Evolutionary conservation across 345 rosid genomes (phyloP), one percentile per base, ranked within the genome.

Genomic region (Syzygium oleosum): DNA sequence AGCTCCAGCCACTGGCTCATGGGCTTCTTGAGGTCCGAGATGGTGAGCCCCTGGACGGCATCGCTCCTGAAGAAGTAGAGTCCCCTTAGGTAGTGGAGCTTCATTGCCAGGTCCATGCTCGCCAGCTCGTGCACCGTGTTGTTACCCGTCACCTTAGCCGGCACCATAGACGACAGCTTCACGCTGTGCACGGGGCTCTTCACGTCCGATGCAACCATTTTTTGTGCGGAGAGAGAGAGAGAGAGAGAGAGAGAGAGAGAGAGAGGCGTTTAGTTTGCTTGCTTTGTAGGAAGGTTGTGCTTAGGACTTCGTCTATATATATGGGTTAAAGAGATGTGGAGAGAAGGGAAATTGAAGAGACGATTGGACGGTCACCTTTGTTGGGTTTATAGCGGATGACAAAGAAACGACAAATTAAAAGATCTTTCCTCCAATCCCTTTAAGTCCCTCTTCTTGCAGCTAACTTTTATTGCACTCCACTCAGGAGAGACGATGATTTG

Each of bases 11-110:
- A 84, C 11, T 85, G 78, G 88, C 90, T 94, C 95, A 93, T 91
- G 8, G 91, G 91, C 13, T 17, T 34, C 92, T 95, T 97, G 51
- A 95, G 51, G 86, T 93, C 92, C 10, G 52, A 15, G 3, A 87
- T 88, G 7, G 93, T 87, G 53, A 96, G 88, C 6, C 88, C 94
- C n/a, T 80, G 84, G 16, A 83, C 89, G 34, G 93, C 91, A 51
- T 92, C 90, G 15, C 84, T 38, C 46, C 78, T 54, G 90, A 97
- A 94, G 89, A 94, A 91, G 91, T 97, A 97, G 23, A 96, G 92
- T 0, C 93, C 96, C 88, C 87, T 92, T 49, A 97, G 86, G 88
- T 94, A 95, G 88, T 97, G 98, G 31, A 97, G 96, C 89, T 97
- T 97, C 93, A 97, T 52, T 87, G 92, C 95, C 51, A 97, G 91